These are phyloP conservation scores for Psilocybe cubensis DNA, from an alignment of 768 basidiomycete genomes.

Conservation along the genomic window DNA sequence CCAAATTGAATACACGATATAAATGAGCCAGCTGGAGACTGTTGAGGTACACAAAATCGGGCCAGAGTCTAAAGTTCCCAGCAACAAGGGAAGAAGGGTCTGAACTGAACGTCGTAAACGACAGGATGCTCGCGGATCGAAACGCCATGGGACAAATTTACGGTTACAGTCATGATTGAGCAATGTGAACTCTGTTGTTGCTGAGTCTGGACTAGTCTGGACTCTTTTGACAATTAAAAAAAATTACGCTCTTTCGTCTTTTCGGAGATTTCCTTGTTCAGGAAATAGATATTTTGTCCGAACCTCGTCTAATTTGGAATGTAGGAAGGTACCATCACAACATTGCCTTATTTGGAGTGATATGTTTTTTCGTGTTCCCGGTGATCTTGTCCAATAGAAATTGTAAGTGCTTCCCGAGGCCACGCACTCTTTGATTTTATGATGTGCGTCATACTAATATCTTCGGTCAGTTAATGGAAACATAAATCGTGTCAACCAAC, in stretches of 20 bases:
- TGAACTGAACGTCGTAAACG: constrained; percentile 9
- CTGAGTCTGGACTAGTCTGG: constrained; percentile 10
- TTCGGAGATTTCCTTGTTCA: constrained; percentile 3
- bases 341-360: constrained; percentile 2
- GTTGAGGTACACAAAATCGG: constrained; percentile 15
- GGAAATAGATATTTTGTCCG: constrained; percentile 1
- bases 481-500: no score
- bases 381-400: not conserved
- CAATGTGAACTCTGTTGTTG: not conserved
- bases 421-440: not conserved
- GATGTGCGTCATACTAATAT: no score
- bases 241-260: not conserved
- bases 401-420: not conserved
- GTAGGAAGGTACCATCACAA: constrained; percentile 11
- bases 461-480: no score
- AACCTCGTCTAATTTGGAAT: not conserved
- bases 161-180: constrained; percentile 3
- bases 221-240: constrained; percentile 1
- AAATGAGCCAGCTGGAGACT: constrained; percentile 16
- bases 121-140: constrained; percentile 10
- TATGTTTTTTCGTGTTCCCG: constrained; percentile 7
- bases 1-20: constrained; percentile 8
- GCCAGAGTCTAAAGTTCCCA: constrained; percentile 11
- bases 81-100: constrained; percentile 13
- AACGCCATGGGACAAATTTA: constrained; percentile 4